Evolutionary conservation across 1,284 basidiomycete species (phyloP), one percentile per base, ranked within the genome.

Genomic region (Irpex rosettiformis): DNA sequence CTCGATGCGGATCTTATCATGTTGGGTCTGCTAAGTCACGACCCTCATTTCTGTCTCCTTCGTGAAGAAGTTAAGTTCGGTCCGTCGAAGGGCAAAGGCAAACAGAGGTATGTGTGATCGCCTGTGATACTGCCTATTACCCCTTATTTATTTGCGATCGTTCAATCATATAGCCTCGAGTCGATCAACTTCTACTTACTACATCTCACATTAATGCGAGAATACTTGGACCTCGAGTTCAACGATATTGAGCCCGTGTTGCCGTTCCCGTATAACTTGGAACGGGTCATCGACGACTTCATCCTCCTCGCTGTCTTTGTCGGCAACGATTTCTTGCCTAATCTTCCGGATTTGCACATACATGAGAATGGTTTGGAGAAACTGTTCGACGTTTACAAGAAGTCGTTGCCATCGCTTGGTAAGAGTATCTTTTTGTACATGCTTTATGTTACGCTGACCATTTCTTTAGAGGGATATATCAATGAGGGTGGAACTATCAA

Each of bases 11-110:
- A 99, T 77, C 77, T 99, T 61, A 94, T 99, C 76, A 99, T 99
- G 97, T 82, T 99, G 67, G 95, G 94, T 40, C 78, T 99, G 43
- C 78, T 99, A 66, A 96, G 93, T 71, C 97, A 99, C 74, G 97
- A 99, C 73, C 97, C 97, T 3, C 97, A 99, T 76, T 99, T 99
- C 76, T 98, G 95, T 74, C 79, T 99, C 59, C 79, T 99, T 65
- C 87, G 97, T 62, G 97, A 99, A 75, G 96, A 99, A 75, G 97
- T 99, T 67, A 95, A 96, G 67, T 99, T 99, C 76, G 96, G 96
- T 16, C 91, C 93, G 11, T 77, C 85, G 59, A 85, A 82, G 72
- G 88, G 79, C 75, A 94, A 91, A 73, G 79, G 79, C 53, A 81
- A 79, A 64, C 82, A 81, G 62, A 84, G 83, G 88, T 93, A 65